Base-by-base conservation (phyloP, 257 asterid species). In the Lithospermum erythrorhizon region DNA sequence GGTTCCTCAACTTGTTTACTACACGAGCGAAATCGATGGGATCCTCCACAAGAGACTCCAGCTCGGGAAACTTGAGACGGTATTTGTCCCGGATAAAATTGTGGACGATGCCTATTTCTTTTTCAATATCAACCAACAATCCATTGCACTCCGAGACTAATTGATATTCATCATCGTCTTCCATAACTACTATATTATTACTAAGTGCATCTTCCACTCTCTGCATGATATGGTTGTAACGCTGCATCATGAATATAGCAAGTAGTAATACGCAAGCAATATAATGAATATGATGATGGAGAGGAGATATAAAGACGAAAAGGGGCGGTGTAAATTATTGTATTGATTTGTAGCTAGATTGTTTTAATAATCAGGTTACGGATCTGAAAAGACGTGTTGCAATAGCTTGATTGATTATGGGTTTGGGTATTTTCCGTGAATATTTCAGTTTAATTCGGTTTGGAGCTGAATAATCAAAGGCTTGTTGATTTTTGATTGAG, bases 111-210 rank as follows among this genome's bases (percentile, higher is more conserved):
- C 79, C 85, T 25, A 91, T 84, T 76, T 91, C 97, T 70, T 91
- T 91, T 73, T 86, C 97, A 57, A 91, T 91, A 62, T 91, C 98
- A n/a, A 86, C 96, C 0, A 95, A 86, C 72, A 91, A 63, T 9
- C 93, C 78, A 63, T 91, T 91, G 61, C 98, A 91, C 21, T 91
- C 97, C 27, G 88, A 97, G 54, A 91, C 88, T 74, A 88, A 67
- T 78, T 88, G 96, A 75, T 91, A 91, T 55, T 91, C 98, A 9
- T 95, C 97, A 72, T 91, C 97, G 72, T 88, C 98, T 78, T 91
- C 98, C 61, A 88, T 67, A 53, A 76, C 86, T 58, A 78, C n/a
- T n/a, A n/a, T n/a, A n/a, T n/a, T n/a, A n/a, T n/a, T 69, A 57
- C 84, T 84, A 59, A 91, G 85, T 13, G 96, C 98, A 59, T 72